These are phyloP conservation scores for Yarrowia sp. DNA, from an alignment of 805 yeast species.

Conservation along the genomic window DNA sequence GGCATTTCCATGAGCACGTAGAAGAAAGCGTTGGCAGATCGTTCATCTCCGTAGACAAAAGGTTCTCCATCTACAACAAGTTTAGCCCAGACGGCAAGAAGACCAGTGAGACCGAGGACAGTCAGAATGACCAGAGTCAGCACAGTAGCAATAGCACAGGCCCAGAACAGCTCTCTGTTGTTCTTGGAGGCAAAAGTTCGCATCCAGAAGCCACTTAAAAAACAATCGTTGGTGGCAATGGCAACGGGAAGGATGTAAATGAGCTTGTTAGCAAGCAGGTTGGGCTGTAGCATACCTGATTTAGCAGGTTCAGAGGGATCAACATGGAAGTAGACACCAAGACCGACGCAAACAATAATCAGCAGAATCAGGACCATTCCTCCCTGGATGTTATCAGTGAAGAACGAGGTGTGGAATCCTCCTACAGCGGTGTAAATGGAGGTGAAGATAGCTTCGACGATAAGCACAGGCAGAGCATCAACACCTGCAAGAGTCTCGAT, in stretches of 20 bases:
- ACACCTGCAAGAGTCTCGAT: slow-evolving; percentile 74
- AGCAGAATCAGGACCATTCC: slow-evolving; percentile 62
- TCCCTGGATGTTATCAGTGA: slow-evolving; percentile 88
- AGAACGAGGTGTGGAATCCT: slow-evolving; percentile 83
- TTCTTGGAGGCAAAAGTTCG: slow-evolving; percentile 86
- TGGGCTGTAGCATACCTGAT: slow-evolving; percentile 61
- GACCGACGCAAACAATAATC: slow-evolving; percentile 71
- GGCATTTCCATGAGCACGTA: slow-evolving; percentile 70
- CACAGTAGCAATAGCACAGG: slow-evolving; percentile 63
- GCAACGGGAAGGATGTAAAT: slow-evolving; percentile 82
- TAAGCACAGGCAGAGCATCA: slow-evolving; percentile 73
- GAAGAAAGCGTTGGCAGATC: slow-evolving; percentile 59
- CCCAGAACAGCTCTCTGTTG: slow-evolving; percentile 70
- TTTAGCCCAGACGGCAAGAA: slow-evolving; percentile 90
- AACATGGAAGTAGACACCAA: slow-evolving; percentile 67
- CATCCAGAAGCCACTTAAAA: slow-evolving; percentile 90
- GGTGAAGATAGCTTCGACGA: slow-evolving; percentile 83
- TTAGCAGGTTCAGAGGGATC: slow-evolving; percentile 54
- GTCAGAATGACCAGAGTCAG: slow-evolving; percentile 54
- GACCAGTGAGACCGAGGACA: slow-evolving; percentile 77
- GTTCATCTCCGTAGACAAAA: slow-evolving; percentile 25
- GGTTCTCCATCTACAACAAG: slow-evolving; percentile 52
- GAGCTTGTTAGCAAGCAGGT: slow-evolving; percentile 83
- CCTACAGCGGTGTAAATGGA: slow-evolving; percentile 84
- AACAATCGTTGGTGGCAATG: slow-evolving; percentile 84